A percentile compares a stretch with the other conserved stretches of the same genome.
phyloP scores from a whole-genome alignment of 352 stramenopile species.

The Phytophthora citrophthora region DNA sequence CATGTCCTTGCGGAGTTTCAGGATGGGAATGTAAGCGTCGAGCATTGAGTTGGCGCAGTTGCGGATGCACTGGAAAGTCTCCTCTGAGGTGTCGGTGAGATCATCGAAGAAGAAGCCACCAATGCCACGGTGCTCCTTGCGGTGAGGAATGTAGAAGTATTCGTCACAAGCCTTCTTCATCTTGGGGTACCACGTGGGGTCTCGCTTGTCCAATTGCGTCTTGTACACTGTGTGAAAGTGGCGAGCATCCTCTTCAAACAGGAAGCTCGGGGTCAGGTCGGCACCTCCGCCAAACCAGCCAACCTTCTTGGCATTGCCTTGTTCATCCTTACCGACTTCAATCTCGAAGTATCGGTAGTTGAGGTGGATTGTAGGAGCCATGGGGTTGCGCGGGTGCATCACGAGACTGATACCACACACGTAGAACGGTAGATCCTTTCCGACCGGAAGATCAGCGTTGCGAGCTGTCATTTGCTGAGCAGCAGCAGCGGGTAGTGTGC shows the following conservation, averaged over 20 bases:
- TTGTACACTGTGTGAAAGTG: conserved; percentile 98
- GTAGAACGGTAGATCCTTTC: conserved; percentile 94
- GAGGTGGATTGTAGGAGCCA: conserved; percentile 95
- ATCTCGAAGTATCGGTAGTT: conserved; percentile 99
- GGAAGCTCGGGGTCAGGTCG: conserved; percentile 96
- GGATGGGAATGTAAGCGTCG: conserved; percentile 94
- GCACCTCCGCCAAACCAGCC: conserved; percentile 96
- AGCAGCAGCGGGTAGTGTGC: conserved; percentile 89
- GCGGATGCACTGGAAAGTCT: conserved; percentile 76
- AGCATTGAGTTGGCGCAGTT: conserved; percentile 77
- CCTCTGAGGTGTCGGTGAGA: conserved; percentile 92
- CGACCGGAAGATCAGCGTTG: conserved; percentile 63
- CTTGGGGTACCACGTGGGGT: conserved; percentile 90
- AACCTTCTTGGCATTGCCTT: conserved; percentile 77
- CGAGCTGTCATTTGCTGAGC: conserved; percentile 73
- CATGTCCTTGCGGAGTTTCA: conserved; percentile 95
- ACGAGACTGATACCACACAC: conserved; percentile 95
- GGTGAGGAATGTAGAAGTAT: conserved; percentile 98
- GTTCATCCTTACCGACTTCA: conserved; percentile 69
- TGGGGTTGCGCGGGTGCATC: conserved; percentile 94
- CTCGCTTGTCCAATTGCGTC: conserved; percentile 88
- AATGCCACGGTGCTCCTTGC: conserved; percentile 93
- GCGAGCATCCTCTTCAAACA: conserved; percentile 94
- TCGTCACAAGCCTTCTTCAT: conserved; percentile 97
- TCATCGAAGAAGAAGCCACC: conserved; percentile 99